Percentiles rank a stretch among this genome's conserved stretches.
phyloP scores from a whole-genome alignment of 2,329 filamentous ascomycete species.

The Alternaria triticina region DNA sequence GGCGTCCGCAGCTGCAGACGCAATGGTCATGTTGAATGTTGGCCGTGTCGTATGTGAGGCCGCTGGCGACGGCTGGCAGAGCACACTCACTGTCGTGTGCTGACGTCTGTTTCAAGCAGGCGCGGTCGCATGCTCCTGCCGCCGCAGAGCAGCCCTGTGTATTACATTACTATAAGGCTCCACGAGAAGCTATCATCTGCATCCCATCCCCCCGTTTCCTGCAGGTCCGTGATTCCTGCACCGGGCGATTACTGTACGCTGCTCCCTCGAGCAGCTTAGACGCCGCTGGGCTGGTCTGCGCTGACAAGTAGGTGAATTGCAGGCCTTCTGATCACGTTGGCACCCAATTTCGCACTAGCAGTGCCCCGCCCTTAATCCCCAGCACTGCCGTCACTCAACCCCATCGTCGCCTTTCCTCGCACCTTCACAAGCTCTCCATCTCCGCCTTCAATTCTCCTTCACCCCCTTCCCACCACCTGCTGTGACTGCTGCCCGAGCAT shows the following conservation, averaged over 20 bases:
- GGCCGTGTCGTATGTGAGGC: not conserved
- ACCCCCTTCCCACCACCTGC: conserved; percentile 7
- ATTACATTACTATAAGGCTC: conserved; percentile 9
- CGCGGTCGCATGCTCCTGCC: conserved; percentile 20
- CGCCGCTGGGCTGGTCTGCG: conserved; percentile 5
- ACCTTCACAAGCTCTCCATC: conserved; percentile 20
- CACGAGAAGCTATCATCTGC: conserved; percentile 15
- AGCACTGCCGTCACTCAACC: conserved; percentile 32
- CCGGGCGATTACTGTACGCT: conserved; percentile 4
- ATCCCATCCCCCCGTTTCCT: conserved; percentile 4
- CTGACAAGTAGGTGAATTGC: conserved; percentile 15
- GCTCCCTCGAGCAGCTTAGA: conserved; percentile 2
- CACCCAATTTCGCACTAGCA: conserved; percentile 22
- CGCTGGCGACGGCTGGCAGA: not conserved
- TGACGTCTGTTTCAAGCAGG: conserved; percentile 34
- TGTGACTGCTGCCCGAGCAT: conserved; percentile 10
- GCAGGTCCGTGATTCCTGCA: conserved; percentile 20
- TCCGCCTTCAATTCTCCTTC: conserved; percentile 32
- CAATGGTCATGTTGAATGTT: conserved; percentile 9
- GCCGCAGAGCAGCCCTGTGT: conserved; percentile 14
- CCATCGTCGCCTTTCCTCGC: conserved; percentile 31
- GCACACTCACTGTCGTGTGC: conserved; percentile 20
- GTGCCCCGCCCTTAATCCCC: conserved; percentile 30
- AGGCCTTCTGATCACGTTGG: conserved; percentile 18
- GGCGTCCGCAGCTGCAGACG: conserved; percentile 17